Evolutionary conservation across 1,139 yeast genomes (phyloP), one percentile per base, ranked within the genome.

Genomic region (Meyerozyma carpophila): DNA sequence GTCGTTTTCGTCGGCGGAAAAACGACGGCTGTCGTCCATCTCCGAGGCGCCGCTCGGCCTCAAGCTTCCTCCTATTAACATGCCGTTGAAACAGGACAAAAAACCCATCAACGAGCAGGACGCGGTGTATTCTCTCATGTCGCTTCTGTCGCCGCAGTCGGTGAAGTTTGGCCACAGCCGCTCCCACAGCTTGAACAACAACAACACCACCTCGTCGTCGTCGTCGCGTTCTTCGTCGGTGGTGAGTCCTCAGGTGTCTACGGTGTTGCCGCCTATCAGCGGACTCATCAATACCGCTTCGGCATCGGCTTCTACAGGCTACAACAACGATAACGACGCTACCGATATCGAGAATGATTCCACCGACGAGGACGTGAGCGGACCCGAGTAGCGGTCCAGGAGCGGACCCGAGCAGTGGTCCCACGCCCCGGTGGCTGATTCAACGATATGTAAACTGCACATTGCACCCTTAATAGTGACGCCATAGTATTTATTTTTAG

Each of bases 61-160:
- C 21, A 58, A 59, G 42, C 54, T 68, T 28, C 73, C 73, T 1
- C 69, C 73, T 8, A 48, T 68, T 20, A 66, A 63, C 40, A 53
- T 65, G 4, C 65, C 68, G n/a, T 41, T 54, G 13, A 18, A 34
- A 13, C 18, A 32, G 37, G 37, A 34, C 26, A 34, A 34, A 11
- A 34, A 34, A 25, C 37, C 37, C 39, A 51, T 59, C 37, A 64
- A 57, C 47, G 77, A 71, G 47, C 73, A 71, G 50, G 77, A 71
- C 41, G 77, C 77, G 1, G 73, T 71, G 10, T 56, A 63, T 41
- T 70, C 76, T 14, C 58, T 72, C 43, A 72, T 72, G 77, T 68
- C 75, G 32, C 57, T 72, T 40, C 63, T 75, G 29, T 68, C 75
- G 4, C 76, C 77, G 1, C 74, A 70, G 49, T 48, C 67, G 4